A percentile compares a stretch with the other conserved stretches of the same genome.
Conservation (phyloP, 257 asterid genomes). For the Plectranthus barbatus region DNA sequence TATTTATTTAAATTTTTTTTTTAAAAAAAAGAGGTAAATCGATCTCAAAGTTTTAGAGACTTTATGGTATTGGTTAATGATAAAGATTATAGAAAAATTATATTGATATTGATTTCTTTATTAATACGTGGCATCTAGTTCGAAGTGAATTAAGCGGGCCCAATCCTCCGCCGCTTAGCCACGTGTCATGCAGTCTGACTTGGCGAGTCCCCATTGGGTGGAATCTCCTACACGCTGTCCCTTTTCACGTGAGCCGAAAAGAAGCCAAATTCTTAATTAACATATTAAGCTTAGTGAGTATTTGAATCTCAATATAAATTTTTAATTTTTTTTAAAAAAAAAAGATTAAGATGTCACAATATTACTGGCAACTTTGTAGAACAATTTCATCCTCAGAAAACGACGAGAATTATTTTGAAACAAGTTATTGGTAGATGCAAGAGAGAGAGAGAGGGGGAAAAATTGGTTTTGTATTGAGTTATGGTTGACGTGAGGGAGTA, state of each 20-base stretch:
- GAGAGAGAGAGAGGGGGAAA: background rate
- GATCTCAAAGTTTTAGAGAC: no score
- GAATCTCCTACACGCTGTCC: background rate
- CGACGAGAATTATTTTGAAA: conserved; percentile 7
- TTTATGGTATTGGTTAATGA: no score
- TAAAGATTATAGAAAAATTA: no score
- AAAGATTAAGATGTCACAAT: background rate
- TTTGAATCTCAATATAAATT: no score
- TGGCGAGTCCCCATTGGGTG: background rate
- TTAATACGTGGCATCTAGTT: background rate
- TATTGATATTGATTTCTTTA: background rate
- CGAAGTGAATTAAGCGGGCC: background rate
- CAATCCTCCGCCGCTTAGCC: background rate
- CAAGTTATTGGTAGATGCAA: conserved; percentile 13
- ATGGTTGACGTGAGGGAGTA: conserved; percentile 22
- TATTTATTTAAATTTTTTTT: no score
- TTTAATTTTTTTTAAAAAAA: no score
- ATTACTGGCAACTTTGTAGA: background rate
- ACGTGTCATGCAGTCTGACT: background rate
- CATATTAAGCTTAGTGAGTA: background rate
- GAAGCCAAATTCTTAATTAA: background rate
- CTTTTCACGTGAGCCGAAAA: background rate
- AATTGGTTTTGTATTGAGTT: background rate
- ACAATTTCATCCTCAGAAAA: background rate
- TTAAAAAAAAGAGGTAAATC: no score